A percentile compares a stretch with the other conserved stretches of the same genome.
Evolutionary conservation across 1,284 basidiomycete species (phyloP).

Genomic region (Laetiporus sulphureus): DNA sequence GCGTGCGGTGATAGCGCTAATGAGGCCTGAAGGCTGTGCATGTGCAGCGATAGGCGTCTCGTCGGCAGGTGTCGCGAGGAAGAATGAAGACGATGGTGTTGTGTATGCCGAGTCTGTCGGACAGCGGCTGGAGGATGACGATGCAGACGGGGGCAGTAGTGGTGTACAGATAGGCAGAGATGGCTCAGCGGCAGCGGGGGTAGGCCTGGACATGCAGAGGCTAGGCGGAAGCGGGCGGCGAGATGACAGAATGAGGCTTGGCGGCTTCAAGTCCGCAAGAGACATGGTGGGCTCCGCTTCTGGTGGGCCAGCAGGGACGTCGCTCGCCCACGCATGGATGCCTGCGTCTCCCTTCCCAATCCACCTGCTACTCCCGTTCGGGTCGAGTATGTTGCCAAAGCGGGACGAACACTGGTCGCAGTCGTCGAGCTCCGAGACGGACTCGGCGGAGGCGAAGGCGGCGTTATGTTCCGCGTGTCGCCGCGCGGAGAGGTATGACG

Average conservation of each 20-base stretch:
- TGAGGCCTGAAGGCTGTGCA: conserved; percentile 12
- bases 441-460: conserved; percentile 10
- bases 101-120: conserved; percentile 21
- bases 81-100: conserved; percentile 23
- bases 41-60: conserved; percentile 12
- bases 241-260: conserved; percentile 33
- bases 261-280: conserved; percentile 25
- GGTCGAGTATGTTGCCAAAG: conserved; percentile 9
- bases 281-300: conserved; percentile 16
- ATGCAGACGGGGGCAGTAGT: conserved; percentile 18
- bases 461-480: conserved; percentile 12
- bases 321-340: conserved; percentile 28
- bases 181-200: conserved; percentile 24
- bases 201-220: conserved; percentile 35
- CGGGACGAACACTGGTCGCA: conserved; percentile 5
- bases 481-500: conserved; percentile 15
- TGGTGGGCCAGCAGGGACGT: conserved; percentile 26
- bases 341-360: conserved; percentile 27
- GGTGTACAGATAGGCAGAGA: conserved; percentile 26
- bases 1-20: conserved; percentile 17
- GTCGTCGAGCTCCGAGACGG: conserved; percentile 13
- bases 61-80: conserved; percentile 24
- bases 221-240: conserved; percentile 37
- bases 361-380: no score
- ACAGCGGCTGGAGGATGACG: conserved; percentile 20